Base-by-base conservation (phyloP, 371 early-diverging fungal genomes). In the Syncephalastrum contaminatum region DNA sequence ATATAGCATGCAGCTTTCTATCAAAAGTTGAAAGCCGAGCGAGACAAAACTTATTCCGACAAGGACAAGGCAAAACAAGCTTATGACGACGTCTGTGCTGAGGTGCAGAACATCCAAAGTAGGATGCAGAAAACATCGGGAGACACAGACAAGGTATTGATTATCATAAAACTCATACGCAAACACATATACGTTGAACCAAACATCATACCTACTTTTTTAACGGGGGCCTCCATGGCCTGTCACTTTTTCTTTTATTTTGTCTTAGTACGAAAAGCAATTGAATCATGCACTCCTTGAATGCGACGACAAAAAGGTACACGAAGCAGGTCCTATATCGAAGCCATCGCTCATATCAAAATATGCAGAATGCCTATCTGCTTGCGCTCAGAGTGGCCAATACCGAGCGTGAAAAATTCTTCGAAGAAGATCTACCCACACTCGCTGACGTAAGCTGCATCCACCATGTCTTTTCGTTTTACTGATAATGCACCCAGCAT, bases 301-400 rank as follows among this genome's bases (percentile, higher is more conserved):
- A 40, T 80, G 90, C 72, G 83, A 91, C 60, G 91, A 90, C 64
- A 79, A 79, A 65, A 93, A 93, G 81, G 91, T 87, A 71, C 15
- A 24, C 16, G 19, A 4, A 18, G 18, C 27, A 4, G 19, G 16
- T 27, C 24, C 45, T 10, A 22, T 44, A 24, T 21, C 39, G 12
- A 53, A 21, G 19, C 42, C 21, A 41, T 48, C 21, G 20, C 10
- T 39, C 15, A 21, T 27, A 20, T 20, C 15, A 20, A 47, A 22
- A 16, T 47, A 46, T 48, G 21, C 10, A 88, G 88, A 89, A 89
- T 51, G 48, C 80, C 5, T 89, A 89, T 51, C 58, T 89, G 30
- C 61, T 89, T 19, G 60, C 85, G 0, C 56, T 89, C 43, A 66
- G 65, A n/a, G 82, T 81, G 4, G 72, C 85, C 12, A 88, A 88